Conservation (phyloP, 2,329 filamentous ascomycete species). For the Venturia aucupariae region DNA sequence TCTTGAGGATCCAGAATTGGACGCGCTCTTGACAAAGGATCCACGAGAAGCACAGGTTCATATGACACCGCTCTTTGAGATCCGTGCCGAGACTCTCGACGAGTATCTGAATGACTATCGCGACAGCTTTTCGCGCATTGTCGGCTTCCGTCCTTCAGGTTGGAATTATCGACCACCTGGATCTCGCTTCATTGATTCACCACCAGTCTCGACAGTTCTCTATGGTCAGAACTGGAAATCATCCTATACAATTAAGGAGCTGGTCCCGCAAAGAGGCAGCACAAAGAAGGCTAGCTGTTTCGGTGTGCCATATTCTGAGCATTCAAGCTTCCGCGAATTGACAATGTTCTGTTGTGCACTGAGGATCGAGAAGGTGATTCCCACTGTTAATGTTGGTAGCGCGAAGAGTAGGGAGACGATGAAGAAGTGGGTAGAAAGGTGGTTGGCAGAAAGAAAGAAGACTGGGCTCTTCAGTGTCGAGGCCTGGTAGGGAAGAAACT, state of each 20-base stretch:
- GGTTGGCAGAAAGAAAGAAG: constrained; percentile 53
- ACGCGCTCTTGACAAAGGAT: constrained; percentile 65
- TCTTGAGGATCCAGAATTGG: constrained; percentile 76
- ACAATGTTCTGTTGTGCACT: constrained; percentile 87
- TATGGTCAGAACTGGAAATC: constrained; percentile 65
- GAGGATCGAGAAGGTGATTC: constrained; percentile 80
- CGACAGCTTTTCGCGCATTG: constrained; percentile 73
- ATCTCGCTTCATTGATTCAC: constrained; percentile 52
- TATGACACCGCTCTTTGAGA: constrained; percentile 94
- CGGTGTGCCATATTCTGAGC: constrained; percentile 91
- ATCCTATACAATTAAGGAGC: constrained; percentile 59
- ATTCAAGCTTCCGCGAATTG: constrained; percentile 88
- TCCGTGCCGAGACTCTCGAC: constrained; percentile 79
- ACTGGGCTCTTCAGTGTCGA: constrained; percentile 45
- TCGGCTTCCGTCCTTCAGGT: constrained; percentile 85
- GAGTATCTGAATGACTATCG: constrained; percentile 78
- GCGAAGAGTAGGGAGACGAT: constrained; percentile 55
- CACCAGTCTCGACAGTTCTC: constrained; percentile 56
- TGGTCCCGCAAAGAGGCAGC: constrained; percentile 75
- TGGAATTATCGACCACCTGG: constrained; percentile 82
- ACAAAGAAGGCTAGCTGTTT: constrained; percentile 78
- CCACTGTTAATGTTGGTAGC: constrained; percentile 79
- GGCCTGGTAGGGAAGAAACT: too few relatives aligned
- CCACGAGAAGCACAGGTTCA: constrained; percentile 86
- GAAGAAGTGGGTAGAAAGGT: constrained; percentile 57